A percentile compares a stretch with the other conserved stretches of the same genome.
phyloP scores from a whole-genome alignment of 208 protist species.

The Novymonas esmeraldas region DNA sequence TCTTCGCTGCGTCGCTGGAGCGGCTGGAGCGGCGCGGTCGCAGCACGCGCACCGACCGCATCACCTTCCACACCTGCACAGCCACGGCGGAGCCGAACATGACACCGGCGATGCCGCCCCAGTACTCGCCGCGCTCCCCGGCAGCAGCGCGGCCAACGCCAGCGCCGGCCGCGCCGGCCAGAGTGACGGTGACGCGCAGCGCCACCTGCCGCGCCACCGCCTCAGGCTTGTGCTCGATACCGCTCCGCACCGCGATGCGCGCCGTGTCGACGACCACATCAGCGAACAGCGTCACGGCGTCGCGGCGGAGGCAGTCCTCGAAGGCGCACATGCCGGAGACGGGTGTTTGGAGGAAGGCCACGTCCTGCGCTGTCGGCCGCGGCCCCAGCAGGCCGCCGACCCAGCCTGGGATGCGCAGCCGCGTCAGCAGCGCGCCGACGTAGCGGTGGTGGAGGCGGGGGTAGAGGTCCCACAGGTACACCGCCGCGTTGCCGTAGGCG shows the following conservation, averaged over 20 bases:
- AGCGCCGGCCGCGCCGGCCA: slow-evolving; percentile 48
- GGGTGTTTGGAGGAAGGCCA: slow-evolving; percentile 36
- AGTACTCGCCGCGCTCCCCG: slow-evolving; percentile 75
- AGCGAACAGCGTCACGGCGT: slow-evolving; percentile 43
- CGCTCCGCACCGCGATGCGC: slow-evolving; percentile 26
- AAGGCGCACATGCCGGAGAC: slow-evolving; percentile 49
- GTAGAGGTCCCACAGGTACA: slow-evolving; percentile 83
- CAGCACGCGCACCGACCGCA: slow-evolving; percentile 21
- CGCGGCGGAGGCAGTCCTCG: slow-evolving; percentile 67
- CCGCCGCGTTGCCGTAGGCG: slow-evolving; percentile 45
- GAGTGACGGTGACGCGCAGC: slow-evolving; percentile 39
- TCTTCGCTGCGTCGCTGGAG: slow-evolving; percentile 7
- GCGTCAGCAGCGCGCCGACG: slow-evolving; percentile 40
- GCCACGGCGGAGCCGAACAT: slow-evolving; percentile 33
- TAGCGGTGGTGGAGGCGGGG: slow-evolving; percentile 74
- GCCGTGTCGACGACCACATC: slow-evolving; percentile 67
- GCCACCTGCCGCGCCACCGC: slow-evolving; percentile 27
- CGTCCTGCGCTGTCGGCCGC: slow-evolving; percentile 31
- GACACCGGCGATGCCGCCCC: slow-evolving; percentile 62
- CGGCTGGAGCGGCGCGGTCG: slow-evolving; percentile 17
- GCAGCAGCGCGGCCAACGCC: slow-evolving; percentile 48
- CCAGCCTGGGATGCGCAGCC: slow-evolving; percentile 63
- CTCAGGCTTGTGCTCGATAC: slow-evolving; percentile 27
- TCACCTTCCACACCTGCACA: slow-evolving; percentile 19
- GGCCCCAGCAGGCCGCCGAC: slow-evolving; percentile 59